Conservation (phyloP, 2,329 filamentous ascomycete genomes). For the Pestalotiopsis sp. region DNA sequence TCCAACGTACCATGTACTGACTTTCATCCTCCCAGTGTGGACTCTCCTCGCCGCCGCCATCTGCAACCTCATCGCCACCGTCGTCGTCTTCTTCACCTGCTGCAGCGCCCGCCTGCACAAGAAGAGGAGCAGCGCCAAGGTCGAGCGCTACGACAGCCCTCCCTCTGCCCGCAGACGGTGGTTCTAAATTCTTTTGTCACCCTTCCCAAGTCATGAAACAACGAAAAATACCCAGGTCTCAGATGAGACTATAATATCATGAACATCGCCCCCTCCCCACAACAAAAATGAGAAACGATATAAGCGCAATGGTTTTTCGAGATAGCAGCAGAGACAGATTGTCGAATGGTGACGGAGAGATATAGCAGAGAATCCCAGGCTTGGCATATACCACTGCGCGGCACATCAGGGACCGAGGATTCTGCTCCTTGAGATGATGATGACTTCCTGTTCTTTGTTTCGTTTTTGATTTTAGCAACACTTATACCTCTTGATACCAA, state of each 20-base stretch:
- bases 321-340: not conserved
- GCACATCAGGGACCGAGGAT: not conserved
- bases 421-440: not conserved
- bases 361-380: not conserved
- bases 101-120: constrained; percentile 48
- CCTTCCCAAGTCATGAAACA: not conserved
- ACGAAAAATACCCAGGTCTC: not conserved
- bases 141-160: constrained; percentile 4
- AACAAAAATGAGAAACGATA: not conserved
- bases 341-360: not conserved
- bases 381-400: not conserved
- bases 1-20: too few species aligned
- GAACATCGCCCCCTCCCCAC: not conserved
- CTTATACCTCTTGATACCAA: constrained; percentile 8
- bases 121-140: constrained; percentile 8
- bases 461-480: not conserved
- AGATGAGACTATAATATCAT: not conserved
- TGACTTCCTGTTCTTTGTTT: too few species aligned
- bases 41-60: constrained; percentile 57
- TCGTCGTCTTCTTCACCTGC: constrained; percentile 63
- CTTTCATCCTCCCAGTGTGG: constrained; percentile 46
- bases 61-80: constrained; percentile 52
- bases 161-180: constrained; percentile 6
- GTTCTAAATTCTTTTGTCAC: constrained; percentile 3
- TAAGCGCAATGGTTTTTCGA: not conserved